Evolutionary conservation across 2,329 filamentous ascomycete species (phyloP), one percentile per base, ranked within the genome.

Genomic region (Madurella mycetomatis): DNA sequence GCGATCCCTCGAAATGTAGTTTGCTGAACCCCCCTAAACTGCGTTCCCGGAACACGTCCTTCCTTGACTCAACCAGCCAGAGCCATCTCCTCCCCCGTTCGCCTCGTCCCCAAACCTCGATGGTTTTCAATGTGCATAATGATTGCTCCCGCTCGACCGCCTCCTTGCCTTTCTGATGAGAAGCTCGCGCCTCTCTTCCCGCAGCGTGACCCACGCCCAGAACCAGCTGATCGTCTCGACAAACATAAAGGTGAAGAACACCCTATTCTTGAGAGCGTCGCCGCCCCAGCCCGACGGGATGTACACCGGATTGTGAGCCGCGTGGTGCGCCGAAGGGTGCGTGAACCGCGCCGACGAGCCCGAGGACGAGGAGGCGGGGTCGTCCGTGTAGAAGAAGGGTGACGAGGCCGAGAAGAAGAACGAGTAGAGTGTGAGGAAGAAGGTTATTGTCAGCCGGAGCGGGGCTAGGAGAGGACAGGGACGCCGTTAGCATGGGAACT

Each of bases 141-240:
- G 31, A 25, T 48, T 45, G 17, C 50, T 53, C 9, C 47, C 30
- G 40, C 57, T 55, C 45, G 47, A 37, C 43, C 66, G 57, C 47
- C 64, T 60, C 55, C 65, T 68, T 18, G 66, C 67, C 66, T 75
- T 74, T 58, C 70, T 72, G 8, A 64, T 64, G 9, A 74, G 54
- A 2, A 81, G 65, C 17, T 68, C 71, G 4, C 64, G 60, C n/a
- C 73, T 66, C 74, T 90, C 87, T 65, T 90, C 87, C 49, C 83
- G 76, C 63, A 90, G 69, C 4, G 83, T 87, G 31, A 86, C 77
- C 78, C 84, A 90, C 19, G 83, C 84, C 91, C 91, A 96, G 70
- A 95, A 91, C 90, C 91, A 96, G 57, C 81, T 80, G 61, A 90
- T 77, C 69, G 90, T 82, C 75, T 96, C 92, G 66, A 95, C 67